A percentile compares a stretch with the other conserved stretches of the same genome.
phyloP scores from a whole-genome alignment of 129 eudicot genomes.

The Centella asiatica region DNA sequence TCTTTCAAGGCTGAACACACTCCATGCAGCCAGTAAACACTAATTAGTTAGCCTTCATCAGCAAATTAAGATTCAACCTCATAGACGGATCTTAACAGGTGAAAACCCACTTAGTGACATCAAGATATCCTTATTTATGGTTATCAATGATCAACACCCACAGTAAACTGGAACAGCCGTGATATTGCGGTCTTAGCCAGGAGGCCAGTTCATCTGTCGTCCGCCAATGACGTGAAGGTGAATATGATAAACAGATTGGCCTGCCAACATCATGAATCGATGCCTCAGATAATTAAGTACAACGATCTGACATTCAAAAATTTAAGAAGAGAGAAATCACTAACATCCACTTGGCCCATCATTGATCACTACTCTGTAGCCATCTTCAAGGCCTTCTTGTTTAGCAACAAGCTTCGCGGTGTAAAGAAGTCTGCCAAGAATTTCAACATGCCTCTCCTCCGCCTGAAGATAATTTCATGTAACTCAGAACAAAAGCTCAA shows the following conservation, averaged over 20 bases:
- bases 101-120: no score
- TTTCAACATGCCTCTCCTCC: conserved; percentile 81
- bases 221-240: conserved; percentile 95
- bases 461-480: conserved; percentile 39
- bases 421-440: conserved; percentile 86
- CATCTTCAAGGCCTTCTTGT: conserved; percentile 92
- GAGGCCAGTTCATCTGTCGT: conserved; percentile 99
- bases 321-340: conserved; percentile 7
- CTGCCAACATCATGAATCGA: conserved; percentile 31
- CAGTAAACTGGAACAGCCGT: not conserved
- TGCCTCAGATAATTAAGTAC: not conserved
- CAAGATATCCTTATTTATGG: no score
- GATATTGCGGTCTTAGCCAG: conserved; percentile 47
- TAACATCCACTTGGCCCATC: conserved; percentile 94
- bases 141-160: not conserved
- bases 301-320: not conserved
- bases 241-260: conserved; percentile 92
- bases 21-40: no score
- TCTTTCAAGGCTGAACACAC: no score
- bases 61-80: not conserved
- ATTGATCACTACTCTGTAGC: conserved; percentile 85
- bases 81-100: no score
- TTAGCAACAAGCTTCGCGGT: conserved; percentile 89
- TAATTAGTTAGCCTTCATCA: no score
- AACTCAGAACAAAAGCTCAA: not conserved